A percentile compares a stretch with the other conserved stretches of the same genome.
These are phyloP conservation scores for Stephania japonica DNA, from an alignment of 164 flowering plant species.

Conservation along the genomic window DNA sequence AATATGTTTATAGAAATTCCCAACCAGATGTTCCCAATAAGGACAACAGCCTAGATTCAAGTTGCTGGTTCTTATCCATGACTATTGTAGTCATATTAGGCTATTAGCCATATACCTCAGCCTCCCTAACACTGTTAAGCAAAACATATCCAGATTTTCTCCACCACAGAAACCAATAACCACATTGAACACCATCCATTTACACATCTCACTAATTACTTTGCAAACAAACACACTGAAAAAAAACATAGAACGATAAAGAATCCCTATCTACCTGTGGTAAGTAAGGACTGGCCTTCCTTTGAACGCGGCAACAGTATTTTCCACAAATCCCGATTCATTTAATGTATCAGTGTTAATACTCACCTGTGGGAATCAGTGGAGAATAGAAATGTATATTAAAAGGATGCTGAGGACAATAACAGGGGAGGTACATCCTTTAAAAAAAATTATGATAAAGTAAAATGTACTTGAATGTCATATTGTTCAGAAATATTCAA, in stretches of 20 bases:
- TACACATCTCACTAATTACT: neutral
- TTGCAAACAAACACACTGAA: neutral
- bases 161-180: too few species aligned
- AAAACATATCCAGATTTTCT: too few species aligned
- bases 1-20: too few species aligned
- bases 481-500: constrained; percentile 70
- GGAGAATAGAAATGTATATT: neutral
- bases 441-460: too few species aligned
- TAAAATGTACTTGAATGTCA: constrained; percentile 62
- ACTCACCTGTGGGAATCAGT: constrained; percentile 53
- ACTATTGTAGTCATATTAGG: too few species aligned
- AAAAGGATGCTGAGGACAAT: neutral
- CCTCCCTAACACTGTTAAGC: too few species aligned
- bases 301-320: constrained; percentile 83
- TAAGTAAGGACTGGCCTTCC: constrained; percentile 89
- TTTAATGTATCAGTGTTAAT: constrained; percentile 97
- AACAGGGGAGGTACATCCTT: neutral
- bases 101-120: too few species aligned
- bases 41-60: too few species aligned
- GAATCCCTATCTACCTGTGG: constrained; percentile 59
- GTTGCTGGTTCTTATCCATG: too few species aligned
- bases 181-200: too few species aligned
- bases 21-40: too few species aligned
- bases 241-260: neutral
- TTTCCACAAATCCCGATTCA: constrained; percentile 99